Evolutionary conservation across 2,329 filamentous ascomycete genomes (phyloP).

Genomic region (Ophiobolus disseminans): DNA sequence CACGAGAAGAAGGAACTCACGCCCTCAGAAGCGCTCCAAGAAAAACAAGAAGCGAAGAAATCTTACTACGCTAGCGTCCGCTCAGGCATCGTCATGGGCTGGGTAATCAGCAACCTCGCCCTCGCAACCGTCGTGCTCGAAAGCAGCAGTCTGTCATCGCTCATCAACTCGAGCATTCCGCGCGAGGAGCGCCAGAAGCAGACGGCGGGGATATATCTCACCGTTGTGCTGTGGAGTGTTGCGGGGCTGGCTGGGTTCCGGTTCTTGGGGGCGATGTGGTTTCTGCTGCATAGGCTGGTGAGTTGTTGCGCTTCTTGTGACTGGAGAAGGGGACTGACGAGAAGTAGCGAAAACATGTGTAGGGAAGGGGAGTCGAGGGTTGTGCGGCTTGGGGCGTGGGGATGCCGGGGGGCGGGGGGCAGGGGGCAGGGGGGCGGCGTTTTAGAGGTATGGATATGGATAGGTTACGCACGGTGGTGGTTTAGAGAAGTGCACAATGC

Average conservation of each 20-base stretch:
- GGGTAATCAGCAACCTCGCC: constrained; percentile 96
- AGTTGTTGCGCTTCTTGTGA: too few species aligned
- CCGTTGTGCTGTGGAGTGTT: constrained; percentile 86
- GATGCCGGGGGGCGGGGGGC: too few species aligned
- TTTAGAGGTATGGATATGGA: too few species aligned
- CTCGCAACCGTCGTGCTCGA: constrained; percentile 86
- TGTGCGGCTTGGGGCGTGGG: too few species aligned
- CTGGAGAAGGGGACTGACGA: too few species aligned
- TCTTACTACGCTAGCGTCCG: constrained; percentile 97
- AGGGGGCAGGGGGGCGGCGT: too few species aligned
- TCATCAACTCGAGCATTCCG: constrained; percentile 47
- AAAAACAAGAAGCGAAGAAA: too few species aligned
- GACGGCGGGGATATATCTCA: constrained; percentile 82
- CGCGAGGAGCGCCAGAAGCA: constrained; percentile 55
- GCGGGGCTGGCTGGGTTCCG: constrained; percentile 84
- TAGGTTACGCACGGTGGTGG: too few species aligned
- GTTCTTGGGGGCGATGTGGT: constrained; percentile 88
- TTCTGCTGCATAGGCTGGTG: constrained; percentile 69
- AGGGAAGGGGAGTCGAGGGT: too few species aligned
- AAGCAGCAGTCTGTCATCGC: constrained; percentile 77
- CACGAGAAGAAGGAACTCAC: constrained; percentile 73
- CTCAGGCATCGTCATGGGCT: constrained; percentile 87
- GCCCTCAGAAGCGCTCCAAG: constrained; percentile 84
- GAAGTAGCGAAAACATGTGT: too few species aligned
- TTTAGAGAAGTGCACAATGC: too few species aligned